Percentiles rank a stretch among this genome's conserved stretches.
Evolutionary conservation across 2,329 filamentous ascomycete genomes (phyloP).

Genomic region (Epichloe amarillans): DNA sequence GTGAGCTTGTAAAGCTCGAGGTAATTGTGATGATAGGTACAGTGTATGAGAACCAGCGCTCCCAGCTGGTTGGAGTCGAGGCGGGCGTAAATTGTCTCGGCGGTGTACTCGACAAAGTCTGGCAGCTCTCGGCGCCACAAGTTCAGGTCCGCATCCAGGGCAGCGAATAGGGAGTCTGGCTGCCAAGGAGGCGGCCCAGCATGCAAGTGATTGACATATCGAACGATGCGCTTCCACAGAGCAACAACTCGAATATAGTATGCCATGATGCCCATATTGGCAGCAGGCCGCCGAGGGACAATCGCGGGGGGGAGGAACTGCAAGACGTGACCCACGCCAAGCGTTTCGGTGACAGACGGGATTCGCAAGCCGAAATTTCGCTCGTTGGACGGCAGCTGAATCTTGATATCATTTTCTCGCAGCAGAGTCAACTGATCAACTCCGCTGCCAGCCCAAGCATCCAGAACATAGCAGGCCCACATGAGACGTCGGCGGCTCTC

Average conservation of each 20-base stretch:
- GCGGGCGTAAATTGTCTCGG: conserved; percentile 31
- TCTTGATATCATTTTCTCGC: conserved; percentile 27
- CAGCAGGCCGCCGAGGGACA: conserved; percentile 25
- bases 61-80: conserved; percentile 33
- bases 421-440: conserved; percentile 25
- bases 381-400: conserved; percentile 27
- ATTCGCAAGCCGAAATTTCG: conserved; percentile 29
- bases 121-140: conserved; percentile 29
- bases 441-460: conserved; percentile 27
- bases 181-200: conserved; percentile 27
- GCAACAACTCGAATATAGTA: conserved; percentile 29
- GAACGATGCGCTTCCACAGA: conserved; percentile 27
- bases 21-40: conserved; percentile 32
- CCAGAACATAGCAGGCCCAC: conserved; percentile 29
- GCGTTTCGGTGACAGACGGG: conserved; percentile 25
- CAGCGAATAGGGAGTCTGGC: conserved; percentile 28
- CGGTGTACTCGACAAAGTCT: conserved; percentile 29
- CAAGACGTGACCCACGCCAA: conserved; percentile 26
- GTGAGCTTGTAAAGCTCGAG: conserved; percentile 32
- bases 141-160: conserved; percentile 25
- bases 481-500: conserved; percentile 27
- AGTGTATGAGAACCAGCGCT: conserved; percentile 30
- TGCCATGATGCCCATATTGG: conserved; percentile 30
- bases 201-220: conserved; percentile 29
- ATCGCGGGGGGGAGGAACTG: conserved; percentile 26